Evolutionary conservation across 192 early-diverging fungal genomes (phyloP), one percentile per base, ranked within the genome.

Genomic region (Mortierella hygrophila): DNA sequence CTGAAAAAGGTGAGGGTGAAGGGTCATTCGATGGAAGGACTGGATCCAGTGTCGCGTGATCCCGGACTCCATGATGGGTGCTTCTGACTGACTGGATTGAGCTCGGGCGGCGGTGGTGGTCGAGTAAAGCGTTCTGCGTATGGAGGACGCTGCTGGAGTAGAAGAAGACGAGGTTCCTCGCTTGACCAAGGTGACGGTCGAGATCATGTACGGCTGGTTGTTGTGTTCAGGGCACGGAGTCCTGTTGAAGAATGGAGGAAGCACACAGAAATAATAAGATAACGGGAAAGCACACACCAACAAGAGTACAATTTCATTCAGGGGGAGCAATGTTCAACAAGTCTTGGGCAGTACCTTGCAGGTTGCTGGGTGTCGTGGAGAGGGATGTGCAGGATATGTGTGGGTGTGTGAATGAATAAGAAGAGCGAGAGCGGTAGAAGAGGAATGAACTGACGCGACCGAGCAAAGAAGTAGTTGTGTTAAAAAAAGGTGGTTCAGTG

Each of bases 21-120:
- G 38, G 21, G 84, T 80, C 84, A 86, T 86, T n/a, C 68, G 55
- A 35, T 86, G 79, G 49, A 86, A 80, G 26, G 84, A 79, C 6
- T 71, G 78, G 65, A 86, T 86, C 84, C 84, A 86, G 41, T 86
- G 84, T 41, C 84, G 78, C 79, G 84, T 81, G 69, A 76, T 76
- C 77, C 54, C 80, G 38, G 84, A 42, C 15, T 86, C 79, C 70
- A 74, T 60, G 35, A 54, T 23, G 23, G 40, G 41, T 40, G 76
- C 26, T 26, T 10, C 47, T 68, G 52, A 42, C 3, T 78, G 60
- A 13, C 1, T 9, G 9, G 60, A 29, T 37, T n/a, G 44, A 3
- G n/a, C 57, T 72, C 32, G 29, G 10, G 49, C 21, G 15, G 49
- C 21, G 15, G 54, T n/a, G 7, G 57, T 69, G 18, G 68, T 74